These are phyloP conservation scores for Suillus placidus DNA, from an alignment of 768 basidiomycete species.

Conservation along the genomic window DNA sequence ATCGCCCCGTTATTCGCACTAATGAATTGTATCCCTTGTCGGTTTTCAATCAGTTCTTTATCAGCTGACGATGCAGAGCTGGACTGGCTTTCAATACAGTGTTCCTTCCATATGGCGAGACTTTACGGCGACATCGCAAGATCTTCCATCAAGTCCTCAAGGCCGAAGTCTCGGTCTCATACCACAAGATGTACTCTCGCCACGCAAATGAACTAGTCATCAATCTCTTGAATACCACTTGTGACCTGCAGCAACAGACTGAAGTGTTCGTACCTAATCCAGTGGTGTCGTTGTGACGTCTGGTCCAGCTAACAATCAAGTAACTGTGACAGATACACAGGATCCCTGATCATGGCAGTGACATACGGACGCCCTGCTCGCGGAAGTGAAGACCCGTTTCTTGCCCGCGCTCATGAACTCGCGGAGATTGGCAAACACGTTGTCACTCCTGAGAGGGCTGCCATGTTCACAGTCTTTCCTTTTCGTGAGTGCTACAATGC, in stretches of 20 bases:
- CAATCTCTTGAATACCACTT: constrained; percentile 15
- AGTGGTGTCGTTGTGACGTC: too few species aligned
- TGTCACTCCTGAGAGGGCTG: not conserved
- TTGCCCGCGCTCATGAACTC: not conserved
- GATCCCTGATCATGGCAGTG: too few species aligned
- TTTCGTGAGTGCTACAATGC: not conserved
- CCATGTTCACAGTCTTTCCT: constrained; percentile 10
- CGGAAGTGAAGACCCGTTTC: not conserved
- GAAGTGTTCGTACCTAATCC: too few species aligned
- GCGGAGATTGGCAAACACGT: not conserved
- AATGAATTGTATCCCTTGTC: not conserved
- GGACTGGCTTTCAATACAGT: constrained; percentile 6
- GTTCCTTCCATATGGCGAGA: constrained; percentile 12
- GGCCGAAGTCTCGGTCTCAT: constrained; percentile 17
- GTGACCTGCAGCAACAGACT: too few species aligned
- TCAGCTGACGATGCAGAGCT: not conserved
- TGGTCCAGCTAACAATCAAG: too few species aligned
- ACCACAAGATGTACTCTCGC: constrained; percentile 21
- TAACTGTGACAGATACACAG: too few species aligned
- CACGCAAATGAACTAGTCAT: constrained; percentile 22
- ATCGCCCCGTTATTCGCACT: constrained; percentile 28
- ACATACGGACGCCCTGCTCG: too few species aligned
- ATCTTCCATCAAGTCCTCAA: constrained; percentile 28
- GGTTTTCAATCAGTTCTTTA: not conserved
- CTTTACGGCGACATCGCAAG: constrained; percentile 27